These are phyloP conservation scores for Sicyos edulis DNA, from an alignment of 306 rosid genomes.

Conservation along the genomic window DNA sequence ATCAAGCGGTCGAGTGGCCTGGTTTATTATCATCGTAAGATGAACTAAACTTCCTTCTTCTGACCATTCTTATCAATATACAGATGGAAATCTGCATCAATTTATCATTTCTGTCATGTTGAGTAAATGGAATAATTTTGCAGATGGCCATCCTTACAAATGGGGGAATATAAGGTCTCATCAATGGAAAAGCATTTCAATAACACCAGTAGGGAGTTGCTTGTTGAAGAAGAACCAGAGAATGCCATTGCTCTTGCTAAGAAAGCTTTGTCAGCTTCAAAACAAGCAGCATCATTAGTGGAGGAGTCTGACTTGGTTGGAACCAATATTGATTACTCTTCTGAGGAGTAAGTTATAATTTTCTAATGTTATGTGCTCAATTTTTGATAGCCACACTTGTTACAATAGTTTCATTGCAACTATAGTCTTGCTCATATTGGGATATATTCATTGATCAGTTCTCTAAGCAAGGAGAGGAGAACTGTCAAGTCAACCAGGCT, in stretches of 20 bases:
- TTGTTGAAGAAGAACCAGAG: slow-evolving; percentile 31
- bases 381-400: too few relatives aligned
- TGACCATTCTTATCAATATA: slow-evolving; percentile 2
- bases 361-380: too few relatives aligned
- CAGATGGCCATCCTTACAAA: slow-evolving; percentile 53
- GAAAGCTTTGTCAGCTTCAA: slow-evolving; percentile 66
- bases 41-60: slow-evolving; percentile 22
- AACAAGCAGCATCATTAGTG: slow-evolving; percentile 54
- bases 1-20: slow-evolving; percentile 50
- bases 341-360: slow-evolving; percentile 47
- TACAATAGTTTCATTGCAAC: slow-evolving; percentile 22
- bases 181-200: slow-evolving; percentile 23
- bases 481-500: slow-evolving; percentile 58
- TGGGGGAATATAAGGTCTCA: slow-evolving; percentile 26
- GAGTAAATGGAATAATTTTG: slow-evolving; percentile 18
- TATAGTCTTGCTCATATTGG: slow-evolving; percentile 25
- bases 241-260: slow-evolving; percentile 54
- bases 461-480: slow-evolving; percentile 36
- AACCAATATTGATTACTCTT: slow-evolving; percentile 30
- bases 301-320: slow-evolving; percentile 33
- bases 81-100: not conserved
- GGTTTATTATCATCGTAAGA: slow-evolving; percentile 61
- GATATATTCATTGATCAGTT: slow-evolving; percentile 31
- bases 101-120: slow-evolving; percentile 4
- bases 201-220: slow-evolving; percentile 23